Evolutionary conservation across 2,329 filamentous ascomycete species (phyloP).

Genomic region (Daldinia sp.): DNA sequence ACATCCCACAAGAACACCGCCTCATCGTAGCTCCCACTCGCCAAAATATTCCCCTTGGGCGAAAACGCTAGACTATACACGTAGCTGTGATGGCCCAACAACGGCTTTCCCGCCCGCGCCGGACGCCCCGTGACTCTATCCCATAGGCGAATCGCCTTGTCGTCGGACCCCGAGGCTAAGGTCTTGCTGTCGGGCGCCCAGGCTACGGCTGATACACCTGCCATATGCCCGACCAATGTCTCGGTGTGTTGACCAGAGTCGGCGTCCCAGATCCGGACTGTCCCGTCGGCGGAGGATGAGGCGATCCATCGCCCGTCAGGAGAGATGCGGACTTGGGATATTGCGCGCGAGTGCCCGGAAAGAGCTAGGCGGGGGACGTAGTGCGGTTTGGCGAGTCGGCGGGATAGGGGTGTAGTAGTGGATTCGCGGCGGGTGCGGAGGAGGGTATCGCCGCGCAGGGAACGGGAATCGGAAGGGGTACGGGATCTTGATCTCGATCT

Average conservation of each 20-base stretch:
- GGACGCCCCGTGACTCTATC: conserved; percentile 71
- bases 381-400: conserved; percentile 65
- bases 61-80: conserved; percentile 93
- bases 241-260: conserved; percentile 80
- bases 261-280: conserved; percentile 90
- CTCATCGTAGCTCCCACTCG: conserved; percentile 95
- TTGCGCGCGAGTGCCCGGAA: conserved; percentile 77
- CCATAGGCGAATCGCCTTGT: conserved; percentile 96
- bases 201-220: conserved; percentile 89
- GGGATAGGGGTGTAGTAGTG: conserved; percentile 43
- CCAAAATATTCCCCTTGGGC: conserved; percentile 97
- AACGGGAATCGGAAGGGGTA: conserved; percentile 19
- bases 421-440: conserved; percentile 12
- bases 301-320: conserved; percentile 91
- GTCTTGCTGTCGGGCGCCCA: conserved; percentile 92
- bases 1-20: conserved; percentile 98
- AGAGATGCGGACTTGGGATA: conserved; percentile 89
- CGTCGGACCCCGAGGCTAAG: conserved; percentile 90
- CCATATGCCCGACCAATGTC: conserved; percentile 91
- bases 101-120: conserved; percentile 59
- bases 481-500: conserved; percentile 30
- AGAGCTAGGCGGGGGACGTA: conserved; percentile 77
- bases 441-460: conserved; percentile 26
- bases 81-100: conserved; percentile 94
- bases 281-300: conserved; percentile 87